Conservation (phyloP, 352 stramenopile species). For the Globisporangium paroecandrum region DNA sequence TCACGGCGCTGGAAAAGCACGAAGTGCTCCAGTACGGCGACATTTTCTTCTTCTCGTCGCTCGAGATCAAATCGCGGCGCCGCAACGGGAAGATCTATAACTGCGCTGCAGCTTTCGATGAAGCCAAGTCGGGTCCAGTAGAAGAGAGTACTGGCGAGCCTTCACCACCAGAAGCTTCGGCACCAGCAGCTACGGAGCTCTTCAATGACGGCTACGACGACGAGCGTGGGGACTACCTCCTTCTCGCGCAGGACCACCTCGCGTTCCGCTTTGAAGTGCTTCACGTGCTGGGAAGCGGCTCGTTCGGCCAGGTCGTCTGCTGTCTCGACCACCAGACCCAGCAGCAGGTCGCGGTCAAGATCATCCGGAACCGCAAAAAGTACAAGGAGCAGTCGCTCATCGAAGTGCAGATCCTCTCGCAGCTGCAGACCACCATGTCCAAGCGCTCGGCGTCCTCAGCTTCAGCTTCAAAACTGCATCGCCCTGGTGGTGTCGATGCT, state of each 20-base stretch:
- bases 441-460: not conserved
- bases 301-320: constrained; percentile 98
- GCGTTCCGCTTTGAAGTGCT: constrained; percentile 93
- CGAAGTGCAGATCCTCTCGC: constrained; percentile 93
- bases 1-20: constrained; percentile 43
- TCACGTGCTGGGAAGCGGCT: constrained; percentile 94
- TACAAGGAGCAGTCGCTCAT: constrained; percentile 95
- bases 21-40: constrained; percentile 53
- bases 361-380: constrained; percentile 96
- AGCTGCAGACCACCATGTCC: constrained; percentile 41
- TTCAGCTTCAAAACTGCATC: not conserved
- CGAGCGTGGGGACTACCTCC: constrained; percentile 96
- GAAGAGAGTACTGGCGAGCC: constrained; percentile 4
- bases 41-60: constrained; percentile 47
- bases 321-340: constrained; percentile 87
- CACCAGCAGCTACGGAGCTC: constrained; percentile 19
- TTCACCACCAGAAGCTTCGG: not conserved
- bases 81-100: constrained; percentile 29
- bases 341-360: constrained; percentile 94
- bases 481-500: constrained; percentile 17
- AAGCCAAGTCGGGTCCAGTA: not conserved
- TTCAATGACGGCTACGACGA: constrained; percentile 95
- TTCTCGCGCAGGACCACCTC: constrained; percentile 92
- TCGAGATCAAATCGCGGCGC: constrained; percentile 31
- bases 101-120: constrained; percentile 4